Evolutionary conservation across 169 alveolate genomes (phyloP), one percentile per base, ranked within the genome.

Genomic region (Plasmodium knowlesi): DNA sequence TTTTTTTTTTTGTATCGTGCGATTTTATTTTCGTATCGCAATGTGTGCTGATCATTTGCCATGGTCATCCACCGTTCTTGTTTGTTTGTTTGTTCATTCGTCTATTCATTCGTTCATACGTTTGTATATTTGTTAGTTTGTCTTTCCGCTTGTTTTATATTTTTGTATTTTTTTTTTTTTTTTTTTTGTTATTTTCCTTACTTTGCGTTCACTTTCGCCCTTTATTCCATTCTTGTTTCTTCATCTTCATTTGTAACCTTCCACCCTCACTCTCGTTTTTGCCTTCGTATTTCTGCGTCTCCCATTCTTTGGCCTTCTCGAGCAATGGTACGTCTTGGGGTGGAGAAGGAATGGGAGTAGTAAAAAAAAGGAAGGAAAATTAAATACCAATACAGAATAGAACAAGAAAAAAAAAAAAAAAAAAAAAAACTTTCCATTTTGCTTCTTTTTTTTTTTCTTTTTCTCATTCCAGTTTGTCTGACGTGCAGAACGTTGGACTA

Each of bases 11-110:
- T 81, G 78, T 81, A 81, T 25, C 37, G 9, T 46, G 30, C 54
- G 32, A 39, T 83, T 83, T 83, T 46, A 16, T 37, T 57, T 82
- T 82, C 28, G 50, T 57, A 28, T 80, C 61, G 50, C 76, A 41
- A 41, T 80, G 53, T 57, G 67, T 28, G 16, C 54, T 19, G 53
- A 2, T 22, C 28, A 39, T 80, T 80, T 80, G 76, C 22, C 76
- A 19, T 67, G 61, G 61, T 14, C 22, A 50, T 50, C 61, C 61
- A 50, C 61, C 37, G 37, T 67, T 67, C 76, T 67, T 67, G 37
- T 67, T 67, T 61, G 28, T 61, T 22, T 19, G 34, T 25, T 25
- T 9, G 57, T 50, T 50, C 22, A 16, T 50, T 50, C 12, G 61
- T 50, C 14, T 50, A 5, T 50, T 50, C 12, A 8, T 28, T 8